phyloP scores from a whole-genome alignment of 257 asterid genomes.

The Apocynum venetum region DNA sequence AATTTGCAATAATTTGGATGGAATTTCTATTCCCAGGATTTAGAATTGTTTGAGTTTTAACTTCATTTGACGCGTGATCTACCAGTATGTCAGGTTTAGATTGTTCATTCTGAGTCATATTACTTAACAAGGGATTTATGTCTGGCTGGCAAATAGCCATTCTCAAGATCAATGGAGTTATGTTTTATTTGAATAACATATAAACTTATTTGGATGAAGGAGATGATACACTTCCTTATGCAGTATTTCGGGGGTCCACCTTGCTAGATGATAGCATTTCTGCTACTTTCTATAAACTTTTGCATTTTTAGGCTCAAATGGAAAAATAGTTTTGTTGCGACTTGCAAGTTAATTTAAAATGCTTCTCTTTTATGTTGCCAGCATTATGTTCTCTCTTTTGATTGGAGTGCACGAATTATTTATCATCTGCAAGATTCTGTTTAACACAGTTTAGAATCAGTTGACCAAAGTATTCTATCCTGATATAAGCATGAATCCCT shows the following conservation, averaged over 20 bases:
- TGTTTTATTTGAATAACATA: neutral
- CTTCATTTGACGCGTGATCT: neutral
- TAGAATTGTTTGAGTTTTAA: neutral
- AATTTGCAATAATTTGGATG: neutral
- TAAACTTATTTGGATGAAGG: neutral
- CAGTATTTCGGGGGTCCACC: neutral
- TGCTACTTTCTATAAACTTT: neutral
- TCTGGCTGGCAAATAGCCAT: neutral
- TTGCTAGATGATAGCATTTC: neutral
- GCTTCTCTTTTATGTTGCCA: too few relatives aligned
- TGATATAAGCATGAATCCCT: neutral
- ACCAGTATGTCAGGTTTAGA: neutral
- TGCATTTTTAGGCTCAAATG: neutral
- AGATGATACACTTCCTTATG: neutral
- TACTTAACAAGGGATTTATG: neutral
- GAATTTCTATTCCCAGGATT: neutral
- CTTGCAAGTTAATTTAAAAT: neutral
- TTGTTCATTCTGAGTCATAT: neutral
- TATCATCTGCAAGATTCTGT: neutral
- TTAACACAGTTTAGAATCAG: neutral
- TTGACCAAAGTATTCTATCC: neutral
- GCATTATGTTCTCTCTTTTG: neutral
- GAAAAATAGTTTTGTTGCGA: neutral
- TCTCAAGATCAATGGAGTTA: neutral
- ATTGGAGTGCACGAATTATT: neutral